A percentile compares a stretch with the other conserved stretches of the same genome.
Evolutionary conservation across 345 rosid genomes (phyloP).

Genomic region (Raphanus sativus): DNA sequence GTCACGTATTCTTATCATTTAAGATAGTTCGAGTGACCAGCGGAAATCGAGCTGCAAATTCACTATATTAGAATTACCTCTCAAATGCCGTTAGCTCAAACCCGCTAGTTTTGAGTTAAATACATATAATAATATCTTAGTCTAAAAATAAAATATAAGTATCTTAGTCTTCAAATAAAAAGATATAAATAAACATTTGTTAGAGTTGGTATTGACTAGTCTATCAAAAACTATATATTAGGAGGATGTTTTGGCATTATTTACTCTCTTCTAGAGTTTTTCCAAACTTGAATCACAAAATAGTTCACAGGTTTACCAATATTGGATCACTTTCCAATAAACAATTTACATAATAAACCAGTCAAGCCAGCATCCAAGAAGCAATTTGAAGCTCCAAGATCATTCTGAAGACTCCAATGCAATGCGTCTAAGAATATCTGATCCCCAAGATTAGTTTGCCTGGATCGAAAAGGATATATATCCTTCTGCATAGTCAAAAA

Average conservation of each 20-base stretch:
- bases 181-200: neutral
- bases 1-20: no score
- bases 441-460: neutral
- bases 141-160: neutral
- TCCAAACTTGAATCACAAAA: neutral
- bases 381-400: neutral
- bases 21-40: no score
- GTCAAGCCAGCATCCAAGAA: neutral
- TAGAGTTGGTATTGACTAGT: neutral
- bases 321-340: neutral
- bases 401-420: neutral
- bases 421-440: neutral
- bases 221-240: neutral
- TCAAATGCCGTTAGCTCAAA: no score
- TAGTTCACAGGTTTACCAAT: neutral
- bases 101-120: no score
- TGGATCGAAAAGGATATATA: neutral
- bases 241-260: neutral
- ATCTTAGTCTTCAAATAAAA: neutral
- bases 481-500: neutral
- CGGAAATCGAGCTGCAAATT: no score
- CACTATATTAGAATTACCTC: no score
- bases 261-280: neutral
- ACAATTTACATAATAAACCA: neutral
- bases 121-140: neutral